Percentiles rank a stretch among this genome's conserved stretches.
phyloP scores from a whole-genome alignment of 345 rosid species.

The Hibiscus trionum region DNA sequence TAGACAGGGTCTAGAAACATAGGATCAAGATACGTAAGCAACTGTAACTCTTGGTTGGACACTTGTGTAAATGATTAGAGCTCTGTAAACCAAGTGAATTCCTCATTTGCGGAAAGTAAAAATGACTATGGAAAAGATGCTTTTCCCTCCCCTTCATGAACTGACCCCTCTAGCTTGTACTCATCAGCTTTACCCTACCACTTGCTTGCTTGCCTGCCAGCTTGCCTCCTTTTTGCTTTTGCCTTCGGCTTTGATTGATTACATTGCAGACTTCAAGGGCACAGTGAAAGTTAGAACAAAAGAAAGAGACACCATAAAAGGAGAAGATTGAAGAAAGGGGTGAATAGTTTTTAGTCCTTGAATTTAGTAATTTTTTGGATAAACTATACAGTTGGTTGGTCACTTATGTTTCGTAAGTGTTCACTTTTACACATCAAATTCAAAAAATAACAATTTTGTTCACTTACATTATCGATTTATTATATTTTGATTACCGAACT shows the following conservation, averaged over 20 bases:
- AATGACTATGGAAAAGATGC: not conserved
- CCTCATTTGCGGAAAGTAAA: not conserved
- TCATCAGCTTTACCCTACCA: not conserved
- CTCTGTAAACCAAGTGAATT: not conserved
- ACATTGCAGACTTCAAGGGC: slow-evolving; percentile 6
- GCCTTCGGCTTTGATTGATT: not conserved
- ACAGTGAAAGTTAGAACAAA: not conserved
- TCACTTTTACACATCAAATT: no score
- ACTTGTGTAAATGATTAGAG: slow-evolving; percentile 1
- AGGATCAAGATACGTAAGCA: slow-evolving; percentile 8
- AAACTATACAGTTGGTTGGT: no score
- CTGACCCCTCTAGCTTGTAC: not conserved
- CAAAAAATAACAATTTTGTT: no score
- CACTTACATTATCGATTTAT: no score
- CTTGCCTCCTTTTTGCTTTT: not conserved
- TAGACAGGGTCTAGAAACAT: not conserved
- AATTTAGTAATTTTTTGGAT: no score
- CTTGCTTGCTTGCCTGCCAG: not conserved
- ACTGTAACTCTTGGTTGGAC: not conserved
- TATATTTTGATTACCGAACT: no score
- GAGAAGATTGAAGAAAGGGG: no score
- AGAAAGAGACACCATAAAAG: not conserved
- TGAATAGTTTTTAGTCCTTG: no score
- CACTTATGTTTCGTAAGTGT: no score
- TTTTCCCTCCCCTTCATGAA: not conserved